These are phyloP conservation scores for Plectranthus barbatus DNA, from an alignment of 257 asterid species.

Conservation along the genomic window DNA sequence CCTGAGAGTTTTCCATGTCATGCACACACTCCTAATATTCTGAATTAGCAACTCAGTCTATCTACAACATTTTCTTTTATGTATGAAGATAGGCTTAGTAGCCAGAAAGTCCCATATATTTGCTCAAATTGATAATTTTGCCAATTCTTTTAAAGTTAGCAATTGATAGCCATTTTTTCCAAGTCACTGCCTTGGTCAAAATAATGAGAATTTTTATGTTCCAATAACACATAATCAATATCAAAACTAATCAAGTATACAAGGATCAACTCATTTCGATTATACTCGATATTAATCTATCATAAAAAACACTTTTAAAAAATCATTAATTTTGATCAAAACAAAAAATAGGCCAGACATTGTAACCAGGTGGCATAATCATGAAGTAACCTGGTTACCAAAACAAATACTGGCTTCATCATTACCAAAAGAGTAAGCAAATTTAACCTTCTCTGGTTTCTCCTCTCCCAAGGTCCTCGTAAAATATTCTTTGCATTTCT, in stretches of 20 bases:
- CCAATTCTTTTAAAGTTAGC: neutral
- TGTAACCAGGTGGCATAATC: neutral
- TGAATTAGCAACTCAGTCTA: neutral
- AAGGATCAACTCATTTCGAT: neutral
- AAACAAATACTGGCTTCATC: neutral
- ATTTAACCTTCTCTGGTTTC: constrained; percentile 39
- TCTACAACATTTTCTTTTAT: neutral
- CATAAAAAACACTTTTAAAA: neutral
- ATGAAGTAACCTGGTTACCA: neutral
- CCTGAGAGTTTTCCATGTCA: neutral
- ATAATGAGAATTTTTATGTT: neutral
- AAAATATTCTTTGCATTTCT: constrained; percentile 85
- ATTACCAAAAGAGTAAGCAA: neutral
- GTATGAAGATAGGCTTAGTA: neutral
- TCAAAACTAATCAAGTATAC: neutral
- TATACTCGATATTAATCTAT: neutral
- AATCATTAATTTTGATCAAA: neutral
- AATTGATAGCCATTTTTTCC: neutral
- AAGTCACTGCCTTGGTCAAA: neutral
- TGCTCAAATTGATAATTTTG: neutral
- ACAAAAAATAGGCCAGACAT: neutral
- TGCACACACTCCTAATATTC: neutral
- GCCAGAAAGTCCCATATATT: neutral
- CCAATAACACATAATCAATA: neutral
- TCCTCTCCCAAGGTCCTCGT: constrained; percentile 62